phyloP scores from a whole-genome alignment of 2,329 filamentous ascomycete genomes.

The Scedosporium aurantiacum region DNA sequence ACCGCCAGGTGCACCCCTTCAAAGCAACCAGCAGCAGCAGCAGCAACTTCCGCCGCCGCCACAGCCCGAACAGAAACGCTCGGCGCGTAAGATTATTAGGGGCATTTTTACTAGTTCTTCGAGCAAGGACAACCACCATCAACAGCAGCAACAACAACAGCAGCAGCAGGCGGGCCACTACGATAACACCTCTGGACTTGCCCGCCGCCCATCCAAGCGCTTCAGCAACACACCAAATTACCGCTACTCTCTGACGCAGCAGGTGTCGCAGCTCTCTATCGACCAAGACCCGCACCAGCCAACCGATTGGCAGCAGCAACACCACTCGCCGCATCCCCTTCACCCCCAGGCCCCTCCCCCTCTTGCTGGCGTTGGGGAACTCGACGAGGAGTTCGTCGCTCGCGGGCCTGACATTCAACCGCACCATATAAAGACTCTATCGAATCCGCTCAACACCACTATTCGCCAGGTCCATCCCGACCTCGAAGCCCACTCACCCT shows the following conservation, averaged over 20 bases:
- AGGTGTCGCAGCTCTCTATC: conserved; percentile 13
- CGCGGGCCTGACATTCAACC: conserved; percentile 20
- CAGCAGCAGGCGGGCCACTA: conserved; percentile 22
- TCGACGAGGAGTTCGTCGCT: conserved; percentile 20
- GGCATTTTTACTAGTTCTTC: conserved; percentile 36
- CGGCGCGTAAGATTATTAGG: conserved; percentile 42
- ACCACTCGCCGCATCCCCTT: conserved; percentile 10
- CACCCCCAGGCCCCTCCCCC: conserved; percentile 31
- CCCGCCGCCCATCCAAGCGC: conserved; percentile 46
- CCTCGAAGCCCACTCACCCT: conserved; percentile 20
- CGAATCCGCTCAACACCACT: conserved; percentile 27
- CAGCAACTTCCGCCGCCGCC: conserved; percentile 22
- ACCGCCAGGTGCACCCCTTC: conserved; percentile 9
- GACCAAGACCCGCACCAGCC: conserved; percentile 11
- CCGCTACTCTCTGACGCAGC: conserved; percentile 18
- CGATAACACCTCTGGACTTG: conserved; percentile 37
- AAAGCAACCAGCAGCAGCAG: conserved; percentile 13
- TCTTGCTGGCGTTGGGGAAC: conserved; percentile 31
- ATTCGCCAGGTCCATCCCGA: conserved; percentile 39
- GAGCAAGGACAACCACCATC: conserved; percentile 16
- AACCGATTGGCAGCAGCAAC: conserved; percentile 13
- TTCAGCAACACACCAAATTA: conserved; percentile 34
- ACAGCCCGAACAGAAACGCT: conserved; percentile 30
- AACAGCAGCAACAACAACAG: conserved; percentile 18
- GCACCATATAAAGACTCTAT: conserved; percentile 32